Evolutionary conservation across 1,284 basidiomycete genomes (phyloP), one percentile per base, ranked within the genome.

Genomic region (Ganoderma sinense): DNA sequence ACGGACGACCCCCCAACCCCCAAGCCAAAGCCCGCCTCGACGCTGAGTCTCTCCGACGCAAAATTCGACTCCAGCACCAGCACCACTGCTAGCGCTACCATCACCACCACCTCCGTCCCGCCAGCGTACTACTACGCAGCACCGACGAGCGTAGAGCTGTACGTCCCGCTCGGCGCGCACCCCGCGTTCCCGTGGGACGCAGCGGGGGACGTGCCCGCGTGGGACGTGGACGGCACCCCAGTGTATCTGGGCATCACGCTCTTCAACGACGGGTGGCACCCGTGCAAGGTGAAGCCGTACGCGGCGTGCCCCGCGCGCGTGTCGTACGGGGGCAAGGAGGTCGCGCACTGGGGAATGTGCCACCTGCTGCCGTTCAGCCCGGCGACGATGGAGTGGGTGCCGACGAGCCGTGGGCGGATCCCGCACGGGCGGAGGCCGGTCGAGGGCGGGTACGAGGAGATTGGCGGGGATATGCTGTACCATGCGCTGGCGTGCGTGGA

Each of bases 221-320:
- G 59, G 59, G 59, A 61, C 10, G 14, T 39, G 36, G 59, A 61
- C 59, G 59, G 59, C 23, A 41, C 59, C n/a, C 59, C 59, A 2
- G 33, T 61, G n/a, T 61, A 61, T 23, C 23, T 61, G 11, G 59
- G 59, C 39, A 61, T 26, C 36, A 41, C 59, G 39, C 59, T 61
- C 36, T 61, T 61, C 23, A 41, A 61, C 36, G 39, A 14, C 59
- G 59, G 59, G n/a, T 61, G 59, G 59, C 59, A 61, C 59, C 59
- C 59, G 23, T 61, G 59, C 59, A 61, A 61, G 14, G 39, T 61
- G 23, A 29, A 16, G 23, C 59, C 59, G 23, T 40, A 61, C 39
- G 13, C 18, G n/a, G n/a, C 16, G 23, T 40, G 11, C 36, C 39
- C 14, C 20, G 39, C 59, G 59, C 33, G 59, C n/a, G 59, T 61